phyloP scores from a whole-genome alignment of 306 rosid species.

The Prunus dulcis region DNA sequence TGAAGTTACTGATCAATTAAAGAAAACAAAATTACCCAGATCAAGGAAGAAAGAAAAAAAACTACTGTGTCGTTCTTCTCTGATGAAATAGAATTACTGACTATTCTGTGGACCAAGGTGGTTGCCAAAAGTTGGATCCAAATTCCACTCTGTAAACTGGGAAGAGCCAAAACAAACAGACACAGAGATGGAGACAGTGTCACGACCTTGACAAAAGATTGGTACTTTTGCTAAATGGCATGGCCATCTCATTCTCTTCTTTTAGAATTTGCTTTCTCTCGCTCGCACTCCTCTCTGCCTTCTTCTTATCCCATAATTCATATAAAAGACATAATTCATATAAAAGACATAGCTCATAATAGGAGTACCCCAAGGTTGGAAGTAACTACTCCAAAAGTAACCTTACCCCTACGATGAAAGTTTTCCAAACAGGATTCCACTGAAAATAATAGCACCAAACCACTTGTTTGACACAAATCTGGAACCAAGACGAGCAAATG shows the following conservation, averaged over 20 bases:
- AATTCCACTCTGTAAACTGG: neutral
- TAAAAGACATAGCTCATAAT: neutral
- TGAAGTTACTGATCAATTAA: no score
- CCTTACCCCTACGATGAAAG: conserved; percentile 43
- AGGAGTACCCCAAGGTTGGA: neutral
- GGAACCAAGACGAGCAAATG: conserved; percentile 17
- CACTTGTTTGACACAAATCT: conserved; percentile 97
- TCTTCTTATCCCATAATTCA: neutral
- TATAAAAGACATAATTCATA: neutral
- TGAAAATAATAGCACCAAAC: conserved; percentile 86
- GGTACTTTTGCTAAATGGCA: conserved; percentile 43
- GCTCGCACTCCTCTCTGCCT: conserved; percentile 19
- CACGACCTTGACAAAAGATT: neutral
- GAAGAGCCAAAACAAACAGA: neutral
- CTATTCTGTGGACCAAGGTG: neutral
- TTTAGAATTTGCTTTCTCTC: conserved; percentile 18
- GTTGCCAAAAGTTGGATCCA: neutral
- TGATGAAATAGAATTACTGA: no score
- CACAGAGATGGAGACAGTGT: neutral
- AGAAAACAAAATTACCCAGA: neutral
- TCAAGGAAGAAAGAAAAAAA: neutral
- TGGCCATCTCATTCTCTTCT: conserved; percentile 43
- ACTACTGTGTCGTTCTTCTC: neutral
- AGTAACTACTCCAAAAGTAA: neutral
- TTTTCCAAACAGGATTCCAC: conserved; percentile 72